Evolutionary conservation across 129 eudicot genomes (phyloP).

Genomic region (Flaveria bidentis): DNA sequence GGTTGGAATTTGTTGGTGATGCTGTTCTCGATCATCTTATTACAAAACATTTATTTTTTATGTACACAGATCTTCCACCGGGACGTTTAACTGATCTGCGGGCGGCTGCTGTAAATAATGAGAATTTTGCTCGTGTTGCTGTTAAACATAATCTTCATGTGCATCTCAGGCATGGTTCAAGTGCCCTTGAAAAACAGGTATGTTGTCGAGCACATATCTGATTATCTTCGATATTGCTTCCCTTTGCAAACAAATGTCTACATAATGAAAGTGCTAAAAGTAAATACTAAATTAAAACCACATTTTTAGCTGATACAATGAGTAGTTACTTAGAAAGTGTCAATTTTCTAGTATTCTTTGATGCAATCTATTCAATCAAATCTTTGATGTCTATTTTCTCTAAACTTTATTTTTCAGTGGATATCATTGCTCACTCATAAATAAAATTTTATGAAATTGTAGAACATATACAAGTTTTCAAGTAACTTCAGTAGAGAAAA

Average conservation of each 20-base stretch:
- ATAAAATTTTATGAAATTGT: no score
- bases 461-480: no score
- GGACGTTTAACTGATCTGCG: conserved; percentile 97
- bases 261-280: not conserved
- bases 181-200: conserved; percentile 97
- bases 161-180: conserved; percentile 96
- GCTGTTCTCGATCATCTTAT: conserved; percentile 97
- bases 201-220: not conserved
- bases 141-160: conserved; percentile 87
- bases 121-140: conserved; percentile 96
- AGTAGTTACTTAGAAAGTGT: not conserved
- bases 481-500: no score
- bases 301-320: not conserved
- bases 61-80: conserved; percentile 93
- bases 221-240: not conserved
- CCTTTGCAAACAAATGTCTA: not conserved
- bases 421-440: no score
- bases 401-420: no score
- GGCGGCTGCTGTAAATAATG: conserved; percentile 99
- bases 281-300: not conserved
- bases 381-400: no score
- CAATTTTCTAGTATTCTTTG: no score
- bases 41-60: conserved; percentile 86
- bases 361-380: no score
- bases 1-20: conserved; percentile 98